Evolutionary conservation across 768 basidiomycete species (phyloP).

Genomic region (Tremella mesenterica): DNA sequence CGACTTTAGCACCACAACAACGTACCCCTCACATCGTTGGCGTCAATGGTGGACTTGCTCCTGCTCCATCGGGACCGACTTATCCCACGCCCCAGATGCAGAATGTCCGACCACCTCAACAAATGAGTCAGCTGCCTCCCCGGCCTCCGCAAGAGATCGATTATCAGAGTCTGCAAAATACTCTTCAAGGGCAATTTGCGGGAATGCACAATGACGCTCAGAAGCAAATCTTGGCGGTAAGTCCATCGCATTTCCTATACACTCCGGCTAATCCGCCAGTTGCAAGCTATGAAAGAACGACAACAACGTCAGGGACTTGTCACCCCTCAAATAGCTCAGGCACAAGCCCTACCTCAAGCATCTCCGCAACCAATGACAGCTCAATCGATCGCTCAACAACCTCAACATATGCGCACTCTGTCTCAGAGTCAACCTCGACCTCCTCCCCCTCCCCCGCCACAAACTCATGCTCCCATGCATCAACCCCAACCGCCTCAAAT

Average conservation of each 20-base stretch:
- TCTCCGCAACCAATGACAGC: constrained; percentile 16
- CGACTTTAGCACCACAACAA: not conserved
- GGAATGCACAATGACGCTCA: constrained; percentile 1
- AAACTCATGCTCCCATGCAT: not conserved
- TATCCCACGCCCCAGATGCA: not conserved
- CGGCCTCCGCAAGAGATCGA: not conserved
- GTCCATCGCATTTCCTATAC: not conserved
- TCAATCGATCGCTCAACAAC: constrained; percentile 2
- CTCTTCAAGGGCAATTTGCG: not conserved
- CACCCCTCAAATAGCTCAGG: constrained; percentile 19
- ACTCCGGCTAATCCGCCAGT: constrained; percentile 10
- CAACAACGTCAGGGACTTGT: constrained; percentile 14
- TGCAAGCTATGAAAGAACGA: constrained; percentile 32
- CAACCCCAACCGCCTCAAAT: constrained; percentile 7
- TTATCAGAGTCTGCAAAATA: not conserved
- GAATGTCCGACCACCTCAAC: not conserved
- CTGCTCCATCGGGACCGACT: not conserved
- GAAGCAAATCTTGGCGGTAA: constrained; percentile 30
- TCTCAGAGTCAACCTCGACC: too few species aligned
- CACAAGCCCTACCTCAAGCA: constrained; percentile 10
- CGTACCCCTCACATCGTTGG: not conserved
- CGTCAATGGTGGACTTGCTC: not conserved
- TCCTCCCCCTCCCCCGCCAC: not conserved
- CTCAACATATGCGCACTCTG: not conserved
- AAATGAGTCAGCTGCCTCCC: not conserved